Conservation (phyloP, 116 monocot species). For the Trichopus zeylanicus region DNA sequence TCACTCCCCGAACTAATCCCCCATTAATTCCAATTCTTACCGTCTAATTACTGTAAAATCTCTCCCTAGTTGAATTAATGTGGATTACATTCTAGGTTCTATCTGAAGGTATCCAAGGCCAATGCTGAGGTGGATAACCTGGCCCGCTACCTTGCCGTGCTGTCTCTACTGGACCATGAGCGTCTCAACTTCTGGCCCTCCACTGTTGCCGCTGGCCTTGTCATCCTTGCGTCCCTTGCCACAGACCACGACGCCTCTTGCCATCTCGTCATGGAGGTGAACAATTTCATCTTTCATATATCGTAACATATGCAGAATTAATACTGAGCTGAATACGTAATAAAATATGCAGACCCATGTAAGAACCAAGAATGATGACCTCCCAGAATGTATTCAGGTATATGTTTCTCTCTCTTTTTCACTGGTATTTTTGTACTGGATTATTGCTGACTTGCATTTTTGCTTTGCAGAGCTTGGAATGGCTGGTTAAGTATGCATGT, state of each 20-base stretch:
- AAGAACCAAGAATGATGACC: constrained; percentile 73
- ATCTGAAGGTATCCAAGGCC: constrained; percentile 76
- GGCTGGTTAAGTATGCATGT: constrained; percentile 60
- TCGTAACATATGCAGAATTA: too few species aligned
- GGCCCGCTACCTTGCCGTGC: constrained; percentile 52
- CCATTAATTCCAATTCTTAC: too few species aligned
- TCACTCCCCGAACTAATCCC: too few species aligned
- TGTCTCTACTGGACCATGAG: constrained; percentile 65
- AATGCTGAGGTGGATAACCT: constrained; percentile 44
- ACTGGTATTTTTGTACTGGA: background rate
- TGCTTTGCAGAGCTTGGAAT: constrained; percentile 64
- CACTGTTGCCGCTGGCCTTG: constrained; percentile 78
- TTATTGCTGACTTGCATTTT: background rate
- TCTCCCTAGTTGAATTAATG: too few species aligned
- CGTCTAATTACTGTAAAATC: too few species aligned
- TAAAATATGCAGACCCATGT: constrained; percentile 62
- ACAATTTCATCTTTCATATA: background rate
- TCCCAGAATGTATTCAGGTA: constrained; percentile 86
- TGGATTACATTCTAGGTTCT: constrained; percentile 56
- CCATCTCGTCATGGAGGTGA: constrained; percentile 73
- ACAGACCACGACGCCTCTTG: constrained; percentile 44
- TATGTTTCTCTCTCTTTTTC: background rate
- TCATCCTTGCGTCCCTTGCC: constrained; percentile 78
- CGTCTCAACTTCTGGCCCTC: constrained; percentile 86
- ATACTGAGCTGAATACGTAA: too few species aligned